These are phyloP conservation scores for Solanum clarkiae DNA, from an alignment of 257 asterid genomes.

Conservation along the genomic window DNA sequence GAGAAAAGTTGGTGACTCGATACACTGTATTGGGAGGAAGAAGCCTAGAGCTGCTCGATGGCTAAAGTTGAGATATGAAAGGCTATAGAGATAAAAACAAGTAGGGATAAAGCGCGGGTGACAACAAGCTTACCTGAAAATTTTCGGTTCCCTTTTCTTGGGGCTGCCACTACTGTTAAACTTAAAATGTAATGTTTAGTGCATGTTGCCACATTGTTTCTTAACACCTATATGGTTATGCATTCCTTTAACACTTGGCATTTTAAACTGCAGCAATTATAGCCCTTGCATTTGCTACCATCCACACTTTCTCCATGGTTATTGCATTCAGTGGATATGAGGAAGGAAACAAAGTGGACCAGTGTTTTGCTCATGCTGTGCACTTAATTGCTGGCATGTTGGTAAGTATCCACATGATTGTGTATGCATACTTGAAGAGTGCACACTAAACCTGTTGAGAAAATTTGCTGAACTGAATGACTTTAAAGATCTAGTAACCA, in stretches of 20 bases:
- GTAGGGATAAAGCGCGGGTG: not conserved
- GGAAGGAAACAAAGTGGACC: constrained; percentile 60
- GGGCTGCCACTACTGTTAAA: not conserved
- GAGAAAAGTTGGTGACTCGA: not conserved
- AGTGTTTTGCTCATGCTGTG: constrained; percentile 59
- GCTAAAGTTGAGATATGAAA: not conserved
- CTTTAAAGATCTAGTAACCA: not conserved
- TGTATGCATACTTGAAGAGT: not conserved
- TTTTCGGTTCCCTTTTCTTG: not conserved
- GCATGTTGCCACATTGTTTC: not conserved
- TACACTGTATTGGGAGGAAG: not conserved
- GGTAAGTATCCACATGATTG: constrained; percentile 27
- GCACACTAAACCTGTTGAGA: not conserved
- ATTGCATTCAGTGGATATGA: constrained; percentile 82
- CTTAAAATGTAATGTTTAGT: not conserved
- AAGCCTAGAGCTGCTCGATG: not conserved
- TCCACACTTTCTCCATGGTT: constrained; percentile 96
- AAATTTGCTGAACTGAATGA: not conserved
- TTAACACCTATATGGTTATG: not conserved
- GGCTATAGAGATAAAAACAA: not conserved
- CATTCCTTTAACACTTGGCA: not conserved
- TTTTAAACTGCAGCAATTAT: constrained; percentile 54
- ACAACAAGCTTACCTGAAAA: not conserved
- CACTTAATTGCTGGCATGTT: constrained; percentile 79
- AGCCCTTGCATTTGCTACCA: constrained; percentile 86